Base-by-base conservation (phyloP, 345 rosid genomes). In the Bruguiera parviflora region DNA sequence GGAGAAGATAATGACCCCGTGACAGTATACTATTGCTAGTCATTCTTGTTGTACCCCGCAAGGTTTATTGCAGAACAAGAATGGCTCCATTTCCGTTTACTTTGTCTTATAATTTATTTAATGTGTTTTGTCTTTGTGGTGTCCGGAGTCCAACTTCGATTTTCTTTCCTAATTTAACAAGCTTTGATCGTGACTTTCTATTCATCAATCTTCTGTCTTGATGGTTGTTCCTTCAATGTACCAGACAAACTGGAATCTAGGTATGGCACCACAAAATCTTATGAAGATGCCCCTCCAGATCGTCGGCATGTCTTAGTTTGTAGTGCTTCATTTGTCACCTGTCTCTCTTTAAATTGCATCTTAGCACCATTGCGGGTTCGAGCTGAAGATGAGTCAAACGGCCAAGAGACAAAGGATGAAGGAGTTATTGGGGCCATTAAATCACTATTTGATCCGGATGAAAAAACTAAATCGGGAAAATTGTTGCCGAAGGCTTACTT, bases 401-500 rank as follows among this genome's bases (percentile, higher is more conserved):
- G 52, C 37, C 66, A 73, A 67, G 85, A 78, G 64, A 84, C 78
- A 13, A 83, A 85, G 43, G 89, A 79, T n/a, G 67, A 77, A 29
- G 96, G 89, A 68, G 79, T 85, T 13, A 29, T 86, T 52, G 89
- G 91, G 74, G 78, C 88, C 4, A 79, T 95, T 51, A 84, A 84
- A 75, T 79, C 96, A 10, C 56, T 89, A 68, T 85, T 95, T 61
- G 93, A 91, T 87, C 91, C 96, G 0, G 67, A 91, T 8, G 96
- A 91, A 82, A 83, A 71, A 70, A 87, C 96, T 9, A 95, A 86
- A 74, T 83, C 82, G 0, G 97, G 96, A 5, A 92, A 89, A 78
- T 68, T 88, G 55, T 65, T 95, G 68, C 99, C 99, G 2, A 89
- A 89, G 80, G 96, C 89, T 35, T 91, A 89, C 90, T 74, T 95